Evolutionary conservation across 2,329 filamentous ascomycete species (phyloP).

Genomic region (Botrytis hyacinthi): DNA sequence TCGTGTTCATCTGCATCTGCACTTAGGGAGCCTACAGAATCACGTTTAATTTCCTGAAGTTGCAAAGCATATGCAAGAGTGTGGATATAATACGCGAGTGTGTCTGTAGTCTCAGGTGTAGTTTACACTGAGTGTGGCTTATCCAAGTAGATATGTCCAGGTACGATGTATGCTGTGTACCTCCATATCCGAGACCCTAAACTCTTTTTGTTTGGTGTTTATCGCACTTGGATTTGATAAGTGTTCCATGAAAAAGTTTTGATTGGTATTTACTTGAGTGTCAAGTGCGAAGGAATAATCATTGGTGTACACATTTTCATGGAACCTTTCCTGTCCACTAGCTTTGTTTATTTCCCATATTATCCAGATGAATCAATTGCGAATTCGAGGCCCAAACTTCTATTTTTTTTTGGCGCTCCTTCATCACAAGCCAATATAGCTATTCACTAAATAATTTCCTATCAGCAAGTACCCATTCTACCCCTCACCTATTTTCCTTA

Average conservation of each 20-base stretch:
- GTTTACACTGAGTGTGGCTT: slow-evolving; percentile 3
- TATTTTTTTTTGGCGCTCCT: background rate
- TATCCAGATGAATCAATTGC: background rate
- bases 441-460: background rate
- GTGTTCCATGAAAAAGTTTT: background rate
- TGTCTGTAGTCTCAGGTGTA: background rate
- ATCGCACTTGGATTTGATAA: background rate
- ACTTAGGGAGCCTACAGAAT: slow-evolving; percentile 13
- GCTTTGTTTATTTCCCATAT: background rate
- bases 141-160: slow-evolving; percentile 6
- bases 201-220: slow-evolving; percentile 6
- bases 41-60: slow-evolving; percentile 20
- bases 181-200: slow-evolving; percentile 10
- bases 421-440: background rate
- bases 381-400: background rate
- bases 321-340: background rate
- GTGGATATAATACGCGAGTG: slow-evolving; percentile 2
- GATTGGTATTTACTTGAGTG: background rate
- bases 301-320: background rate
- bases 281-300: background rate
- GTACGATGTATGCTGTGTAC: slow-evolving; percentile 1
- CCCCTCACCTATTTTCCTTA: slow-evolving; percentile 5
- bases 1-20: slow-evolving; percentile 16
- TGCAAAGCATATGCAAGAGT: slow-evolving; percentile 10
- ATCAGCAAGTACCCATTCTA: background rate